phyloP scores from a whole-genome alignment of 345 rosid genomes.

The Populus euphratica region DNA sequence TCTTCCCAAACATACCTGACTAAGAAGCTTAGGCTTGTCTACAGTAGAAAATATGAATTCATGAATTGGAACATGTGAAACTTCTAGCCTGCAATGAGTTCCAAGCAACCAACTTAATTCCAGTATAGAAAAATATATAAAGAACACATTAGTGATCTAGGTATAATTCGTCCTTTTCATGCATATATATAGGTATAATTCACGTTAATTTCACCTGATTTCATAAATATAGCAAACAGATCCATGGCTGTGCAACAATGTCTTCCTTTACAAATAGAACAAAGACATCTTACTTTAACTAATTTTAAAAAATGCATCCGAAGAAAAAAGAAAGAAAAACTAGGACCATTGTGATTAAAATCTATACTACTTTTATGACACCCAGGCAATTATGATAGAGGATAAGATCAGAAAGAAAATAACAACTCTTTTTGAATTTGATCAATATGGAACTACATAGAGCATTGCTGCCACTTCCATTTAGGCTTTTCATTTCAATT shows the following conservation, averaged over 20 bases:
- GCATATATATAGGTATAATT: neutral
- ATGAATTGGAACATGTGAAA: conserved; percentile 38
- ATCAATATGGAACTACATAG: neutral
- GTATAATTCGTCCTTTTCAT: neutral
- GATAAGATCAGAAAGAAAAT: neutral
- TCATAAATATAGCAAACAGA: neutral
- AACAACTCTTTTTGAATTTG: neutral
- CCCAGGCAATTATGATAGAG: neutral
- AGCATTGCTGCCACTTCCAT: neutral
- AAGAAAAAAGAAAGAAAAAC: neutral
- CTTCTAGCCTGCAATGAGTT: conserved; percentile 47
- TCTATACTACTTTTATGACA: neutral
- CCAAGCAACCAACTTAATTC: conserved; percentile 13
- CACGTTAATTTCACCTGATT: neutral
- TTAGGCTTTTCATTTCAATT: neutral
- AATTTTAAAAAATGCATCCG: neutral
- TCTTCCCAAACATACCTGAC: conserved; percentile 46
- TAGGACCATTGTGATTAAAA: neutral
- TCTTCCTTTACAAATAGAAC: neutral
- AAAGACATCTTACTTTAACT: neutral
- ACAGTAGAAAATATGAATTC: conserved; percentile 69
- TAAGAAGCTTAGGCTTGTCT: conserved; percentile 74
- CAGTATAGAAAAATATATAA: neutral
- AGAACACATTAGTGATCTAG: conserved; percentile 5
- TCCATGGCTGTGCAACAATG: neutral